Percentiles rank a stretch among this genome's conserved stretches.
Evolutionary conservation across 2,329 filamentous ascomycete genomes (phyloP).

Genomic region (Tolypocladium nubicola): DNA sequence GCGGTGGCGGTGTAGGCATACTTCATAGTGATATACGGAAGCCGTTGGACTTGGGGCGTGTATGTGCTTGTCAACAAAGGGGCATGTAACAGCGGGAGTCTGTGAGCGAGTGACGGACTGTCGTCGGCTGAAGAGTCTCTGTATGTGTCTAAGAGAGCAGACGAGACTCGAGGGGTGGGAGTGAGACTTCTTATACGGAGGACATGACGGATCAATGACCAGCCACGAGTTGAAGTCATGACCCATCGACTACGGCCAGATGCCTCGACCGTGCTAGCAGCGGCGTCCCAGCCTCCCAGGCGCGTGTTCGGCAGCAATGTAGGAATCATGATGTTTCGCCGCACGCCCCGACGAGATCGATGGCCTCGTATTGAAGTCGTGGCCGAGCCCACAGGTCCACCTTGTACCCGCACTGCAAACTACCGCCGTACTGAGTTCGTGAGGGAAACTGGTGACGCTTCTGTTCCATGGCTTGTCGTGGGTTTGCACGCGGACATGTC

Average conservation of each 20-base stretch:
- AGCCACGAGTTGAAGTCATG: background rate
- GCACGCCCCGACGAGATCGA: no score
- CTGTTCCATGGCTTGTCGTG: no score
- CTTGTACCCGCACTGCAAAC: no score
- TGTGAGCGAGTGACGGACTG: background rate
- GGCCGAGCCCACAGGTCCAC: no score
- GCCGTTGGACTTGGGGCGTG: background rate
- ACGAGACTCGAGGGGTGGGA: background rate
- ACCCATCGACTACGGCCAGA: background rate
- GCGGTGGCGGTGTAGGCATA: background rate
- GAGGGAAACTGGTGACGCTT: no score
- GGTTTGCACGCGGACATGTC: no score
- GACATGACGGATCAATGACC: background rate
- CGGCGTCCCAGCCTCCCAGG: no score
- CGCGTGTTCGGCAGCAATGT: no score
- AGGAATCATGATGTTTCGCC: no score
- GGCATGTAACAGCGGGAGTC: background rate
- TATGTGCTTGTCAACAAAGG: background rate
- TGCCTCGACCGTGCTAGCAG: no score
- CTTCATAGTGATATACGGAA: background rate
- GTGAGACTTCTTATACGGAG: background rate
- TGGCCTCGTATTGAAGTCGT: no score
- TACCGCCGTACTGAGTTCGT: no score
- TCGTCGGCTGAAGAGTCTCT: background rate
- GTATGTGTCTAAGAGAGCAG: background rate